A percentile compares a stretch with the other conserved stretches of the same genome.
Evolutionary conservation across 2,329 filamentous ascomycete species (phyloP).

Genomic region (Botrytis sinoallii): DNA sequence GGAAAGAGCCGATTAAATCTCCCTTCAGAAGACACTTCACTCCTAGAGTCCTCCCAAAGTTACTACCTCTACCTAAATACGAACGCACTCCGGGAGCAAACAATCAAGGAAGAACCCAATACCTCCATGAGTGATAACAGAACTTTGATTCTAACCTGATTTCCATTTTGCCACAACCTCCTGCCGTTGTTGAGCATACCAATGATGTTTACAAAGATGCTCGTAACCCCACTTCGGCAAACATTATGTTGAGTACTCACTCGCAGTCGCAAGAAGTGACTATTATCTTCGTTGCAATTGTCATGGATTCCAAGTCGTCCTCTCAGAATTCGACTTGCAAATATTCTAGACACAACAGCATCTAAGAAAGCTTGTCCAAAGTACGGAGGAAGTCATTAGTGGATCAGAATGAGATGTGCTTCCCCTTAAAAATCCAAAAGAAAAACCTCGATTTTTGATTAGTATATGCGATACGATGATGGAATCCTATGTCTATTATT

Average conservation of each 20-base stretch:
- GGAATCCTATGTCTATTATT: neutral
- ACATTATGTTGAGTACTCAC: neutral
- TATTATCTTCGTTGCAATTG: neutral
- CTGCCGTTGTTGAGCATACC: neutral
- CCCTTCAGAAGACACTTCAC: neutral
- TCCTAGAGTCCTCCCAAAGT: neutral
- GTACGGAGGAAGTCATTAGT: neutral
- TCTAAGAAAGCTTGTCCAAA: neutral
- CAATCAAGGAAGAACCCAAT: neutral
- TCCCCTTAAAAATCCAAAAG: no score
- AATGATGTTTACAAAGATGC: neutral
- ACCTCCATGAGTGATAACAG: neutral
- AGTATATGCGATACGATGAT: neutral
- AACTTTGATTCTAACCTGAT: neutral
- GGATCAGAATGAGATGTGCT: neutral
- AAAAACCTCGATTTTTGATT: neutral
- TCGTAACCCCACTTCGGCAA: neutral
- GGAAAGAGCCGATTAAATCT: neutral
- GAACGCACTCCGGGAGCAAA: neutral
- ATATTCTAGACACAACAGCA: neutral
- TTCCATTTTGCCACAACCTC: neutral
- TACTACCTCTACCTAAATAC: neutral
- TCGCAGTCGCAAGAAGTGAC: neutral
- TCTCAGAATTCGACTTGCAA: neutral
- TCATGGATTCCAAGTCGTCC: neutral